A percentile compares a stretch with the other conserved stretches of the same genome.
These are phyloP conservation scores for Xylaria sp. DNA, from an alignment of 2,329 filamentous ascomycete species.

Conservation along the genomic window DNA sequence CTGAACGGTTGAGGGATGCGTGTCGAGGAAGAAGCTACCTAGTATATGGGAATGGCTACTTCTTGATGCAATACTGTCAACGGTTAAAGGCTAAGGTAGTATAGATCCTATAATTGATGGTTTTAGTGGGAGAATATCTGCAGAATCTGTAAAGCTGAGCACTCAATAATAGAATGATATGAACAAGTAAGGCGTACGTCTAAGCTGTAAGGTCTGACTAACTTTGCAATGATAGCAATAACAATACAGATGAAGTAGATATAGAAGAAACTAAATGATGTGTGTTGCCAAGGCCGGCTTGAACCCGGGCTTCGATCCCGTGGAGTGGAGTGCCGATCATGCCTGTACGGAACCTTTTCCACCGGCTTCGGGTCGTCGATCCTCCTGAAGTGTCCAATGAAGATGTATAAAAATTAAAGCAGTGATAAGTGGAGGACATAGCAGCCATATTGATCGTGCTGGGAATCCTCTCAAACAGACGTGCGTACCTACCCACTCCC, in stretches of 20 bases:
- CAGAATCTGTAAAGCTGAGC: too few species aligned
- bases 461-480: not conserved
- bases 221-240: too few species aligned
- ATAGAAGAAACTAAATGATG: too few species aligned
- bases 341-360: slow-evolving; percentile 27
- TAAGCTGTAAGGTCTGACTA: not conserved
- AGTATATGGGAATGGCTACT: too few species aligned
- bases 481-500: not conserved
- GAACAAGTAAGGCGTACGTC: too few species aligned
- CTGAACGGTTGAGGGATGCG: not conserved
- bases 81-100: too few species aligned
- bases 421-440: not conserved
- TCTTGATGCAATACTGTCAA: too few species aligned
- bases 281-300: slow-evolving; percentile 15
- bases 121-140: too few species aligned
- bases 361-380: slow-evolving; percentile 22
- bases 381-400: not conserved
- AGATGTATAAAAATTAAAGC: not conserved
- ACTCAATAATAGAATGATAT: too few species aligned
- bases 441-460: not conserved
- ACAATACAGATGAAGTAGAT: too few species aligned
- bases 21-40: not conserved
- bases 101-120: too few species aligned
- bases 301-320: slow-evolving; percentile 18
- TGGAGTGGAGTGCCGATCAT: slow-evolving; percentile 26